These are phyloP conservation scores for Stevia rebaudiana DNA, from an alignment of 140 eudicot species.

Conservation along the genomic window DNA sequence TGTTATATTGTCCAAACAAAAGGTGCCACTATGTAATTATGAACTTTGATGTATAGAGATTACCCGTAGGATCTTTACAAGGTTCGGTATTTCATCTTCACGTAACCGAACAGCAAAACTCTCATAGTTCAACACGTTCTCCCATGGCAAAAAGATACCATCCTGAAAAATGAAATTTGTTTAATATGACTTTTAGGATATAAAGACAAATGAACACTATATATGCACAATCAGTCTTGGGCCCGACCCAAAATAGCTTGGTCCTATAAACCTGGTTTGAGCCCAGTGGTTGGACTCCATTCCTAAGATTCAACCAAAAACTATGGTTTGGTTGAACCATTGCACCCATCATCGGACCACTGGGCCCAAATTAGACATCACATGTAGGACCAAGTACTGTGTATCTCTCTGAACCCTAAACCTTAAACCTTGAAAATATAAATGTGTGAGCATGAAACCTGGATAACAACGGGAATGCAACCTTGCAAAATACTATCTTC, in stretches of 20 bases:
- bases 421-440: not conserved
- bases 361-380: not conserved
- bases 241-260: not conserved
- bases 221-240: not conserved
- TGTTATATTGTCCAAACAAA: too few relatives aligned
- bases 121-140: slow-evolving; percentile 81
- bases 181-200: not conserved
- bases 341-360: too few relatives aligned
- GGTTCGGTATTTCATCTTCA: slow-evolving; percentile 87
- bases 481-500: slow-evolving; percentile 96
- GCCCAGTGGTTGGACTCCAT: not conserved
- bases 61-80: slow-evolving; percentile 84
- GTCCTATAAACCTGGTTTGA: not conserved
- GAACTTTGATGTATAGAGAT: slow-evolving; percentile 8
- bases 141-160: slow-evolving; percentile 88
- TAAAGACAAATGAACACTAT: not conserved
- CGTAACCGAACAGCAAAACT: slow-evolving; percentile 88
- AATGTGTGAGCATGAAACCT: slow-evolving; percentile 38
- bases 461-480: slow-evolving; percentile 94
- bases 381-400: not conserved
- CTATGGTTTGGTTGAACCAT: not conserved
- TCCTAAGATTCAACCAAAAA: not conserved
- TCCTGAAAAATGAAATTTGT: slow-evolving; percentile 42
- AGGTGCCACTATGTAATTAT: too few relatives aligned
- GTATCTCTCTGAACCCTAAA: not conserved